Evolutionary conservation across 768 basidiomycete species (phyloP), one percentile per base, ranked within the genome.

Genomic region (Lactarius vividus): DNA sequence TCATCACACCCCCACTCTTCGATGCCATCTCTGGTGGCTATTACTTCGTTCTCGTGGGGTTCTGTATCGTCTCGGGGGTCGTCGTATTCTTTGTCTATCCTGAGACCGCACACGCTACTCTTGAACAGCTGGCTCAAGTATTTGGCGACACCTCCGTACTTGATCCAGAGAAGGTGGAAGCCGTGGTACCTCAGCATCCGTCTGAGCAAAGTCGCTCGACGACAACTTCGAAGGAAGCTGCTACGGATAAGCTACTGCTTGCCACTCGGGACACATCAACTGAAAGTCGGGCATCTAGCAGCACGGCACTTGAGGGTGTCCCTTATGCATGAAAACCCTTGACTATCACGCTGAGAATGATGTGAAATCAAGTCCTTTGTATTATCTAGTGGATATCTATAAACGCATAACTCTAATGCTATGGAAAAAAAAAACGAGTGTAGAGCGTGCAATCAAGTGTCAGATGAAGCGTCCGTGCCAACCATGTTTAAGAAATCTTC

Each of bases 1-100:
- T 81, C 74, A 75, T 79, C 63, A 81, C 80, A 0, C 88, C 89
- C 3, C 87, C 83, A 66, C 80, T 89, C 44, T 87, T 89, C 68
- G 77, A 84, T 62, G 71, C 71, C 52, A 74, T 83, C 71, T 71
- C 71, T 11, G 83, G 78, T 31, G 82, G 80, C 0, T 83, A 81
- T 71, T 85, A 83, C 75, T 84, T 85, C 70, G 72, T 84, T 53
- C 76, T 84, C 61, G 74, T 81, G 42, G 81, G 79, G 29, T 83
- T 79, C 70, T 80, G 81, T 67, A 52, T 79, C 68, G 58, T 81
- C 53, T 83, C 81, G 3, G 76, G 79, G 23, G n/a, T 79, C 10
- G 75, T 83, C 23, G 82, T 84, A 28, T 83, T 74, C 69, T 74
- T 82, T 60, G 55, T 82, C 23, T 84, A 83, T 69, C 82, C 81